Conservation (phyloP, 306 rosid genomes). For the Lablab purpureus region DNA sequence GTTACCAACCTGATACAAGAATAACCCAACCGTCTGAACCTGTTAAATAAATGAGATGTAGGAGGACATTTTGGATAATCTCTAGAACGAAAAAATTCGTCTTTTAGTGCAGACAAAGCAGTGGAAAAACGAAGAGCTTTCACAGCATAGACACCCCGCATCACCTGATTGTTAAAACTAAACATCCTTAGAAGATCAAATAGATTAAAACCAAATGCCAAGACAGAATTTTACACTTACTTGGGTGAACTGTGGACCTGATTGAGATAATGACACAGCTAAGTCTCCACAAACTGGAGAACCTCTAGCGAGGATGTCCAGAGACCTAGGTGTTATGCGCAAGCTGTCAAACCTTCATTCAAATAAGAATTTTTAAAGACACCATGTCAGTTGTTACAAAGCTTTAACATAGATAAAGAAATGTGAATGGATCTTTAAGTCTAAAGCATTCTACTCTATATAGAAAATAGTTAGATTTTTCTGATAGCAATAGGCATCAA, state of each 20-base stretch:
- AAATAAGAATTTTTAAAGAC: slow-evolving; percentile 44
- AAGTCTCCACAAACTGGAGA: slow-evolving; percentile 99
- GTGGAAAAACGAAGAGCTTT: slow-evolving; percentile 87
- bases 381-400: slow-evolving; percentile 41
- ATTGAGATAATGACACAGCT: slow-evolving; percentile 97
- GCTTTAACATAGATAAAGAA: slow-evolving; percentile 39
- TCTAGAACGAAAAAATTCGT: slow-evolving; percentile 95
- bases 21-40: slow-evolving; percentile 92
- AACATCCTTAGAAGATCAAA: slow-evolving; percentile 49
- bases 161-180: slow-evolving; percentile 66
- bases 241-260: slow-evolving; percentile 99
- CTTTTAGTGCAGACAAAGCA: slow-evolving; percentile 89
- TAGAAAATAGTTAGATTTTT: slow-evolving; percentile 22
- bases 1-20: slow-evolving; percentile 86
- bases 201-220: slow-evolving; percentile 37
- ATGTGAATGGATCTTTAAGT: slow-evolving; percentile 29
- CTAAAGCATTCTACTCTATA: slow-evolving; percentile 25
- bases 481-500: slow-evolving; percentile 20
- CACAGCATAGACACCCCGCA: slow-evolving; percentile 93
- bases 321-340: slow-evolving; percentile 96
- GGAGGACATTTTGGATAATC: slow-evolving; percentile 98
- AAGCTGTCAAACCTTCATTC: slow-evolving; percentile 94
- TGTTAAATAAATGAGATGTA: slow-evolving; percentile 91
- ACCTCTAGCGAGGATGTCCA: slow-evolving; percentile 94
- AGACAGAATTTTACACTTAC: slow-evolving; percentile 55